These are phyloP conservation scores for Venturia asperata DNA, from an alignment of 2,329 filamentous ascomycete species.

Conservation along the genomic window DNA sequence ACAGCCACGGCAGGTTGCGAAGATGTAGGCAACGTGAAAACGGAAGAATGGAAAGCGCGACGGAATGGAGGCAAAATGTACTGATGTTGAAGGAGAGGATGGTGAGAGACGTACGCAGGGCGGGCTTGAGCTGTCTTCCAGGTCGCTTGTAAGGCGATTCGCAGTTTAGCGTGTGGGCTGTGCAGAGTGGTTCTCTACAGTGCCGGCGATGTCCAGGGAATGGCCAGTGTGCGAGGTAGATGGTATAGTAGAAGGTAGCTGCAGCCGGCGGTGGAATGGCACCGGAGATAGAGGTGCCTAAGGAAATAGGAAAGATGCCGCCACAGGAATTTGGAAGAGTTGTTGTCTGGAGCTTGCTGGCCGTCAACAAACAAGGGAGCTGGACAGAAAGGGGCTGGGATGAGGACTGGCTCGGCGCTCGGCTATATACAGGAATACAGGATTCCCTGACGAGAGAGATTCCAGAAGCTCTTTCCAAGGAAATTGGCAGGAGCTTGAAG, in stretches of 20 bases:
- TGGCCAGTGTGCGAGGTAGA: not conserved
- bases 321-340: not conserved
- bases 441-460: not conserved
- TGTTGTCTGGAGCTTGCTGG: not conserved
- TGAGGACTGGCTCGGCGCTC: not conserved
- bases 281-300: not conserved
- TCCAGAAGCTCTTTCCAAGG: slow-evolving; percentile 12
- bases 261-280: not conserved
- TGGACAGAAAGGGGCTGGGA: not conserved
- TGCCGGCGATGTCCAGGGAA: not conserved
- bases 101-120: slow-evolving; percentile 1
- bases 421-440: not conserved
- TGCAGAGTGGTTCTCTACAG: not conserved
- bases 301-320: not conserved
- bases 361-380: not conserved
- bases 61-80: not conserved
- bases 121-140: not conserved
- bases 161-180: slow-evolving; percentile 2
- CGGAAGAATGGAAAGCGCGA: not conserved
- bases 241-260: not conserved
- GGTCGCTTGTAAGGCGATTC: not conserved
- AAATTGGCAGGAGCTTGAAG: slow-evolving; percentile 1
- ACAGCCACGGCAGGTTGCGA: slow-evolving; percentile 9
- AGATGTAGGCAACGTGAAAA: not conserved
- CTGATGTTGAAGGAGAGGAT: not conserved